Percentiles rank a stretch among this genome's conserved stretches.
phyloP scores from a whole-genome alignment of 1,284 basidiomycete genomes.

The Leccinum fallax region DNA sequence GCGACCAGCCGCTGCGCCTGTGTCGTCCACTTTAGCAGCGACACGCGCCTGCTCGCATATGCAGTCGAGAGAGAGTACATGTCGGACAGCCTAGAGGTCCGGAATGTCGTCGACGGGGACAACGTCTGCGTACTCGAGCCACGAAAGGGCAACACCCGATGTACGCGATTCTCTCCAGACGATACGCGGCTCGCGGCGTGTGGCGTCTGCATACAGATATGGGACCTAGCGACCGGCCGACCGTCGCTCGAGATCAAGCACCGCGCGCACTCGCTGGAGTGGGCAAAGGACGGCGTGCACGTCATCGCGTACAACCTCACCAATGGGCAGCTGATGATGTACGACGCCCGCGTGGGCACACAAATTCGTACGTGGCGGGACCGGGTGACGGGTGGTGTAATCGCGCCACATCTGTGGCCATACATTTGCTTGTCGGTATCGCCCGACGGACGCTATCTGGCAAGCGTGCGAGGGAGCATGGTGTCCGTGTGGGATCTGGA shows the following conservation, averaged over 20 bases:
- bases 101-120: constrained; percentile 13
- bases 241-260: constrained; percentile 31
- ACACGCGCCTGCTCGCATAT: constrained; percentile 24
- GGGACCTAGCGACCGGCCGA: constrained; percentile 21
- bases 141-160: constrained; percentile 28
- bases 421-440: constrained; percentile 31
- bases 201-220: constrained; percentile 28
- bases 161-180: constrained; percentile 32
- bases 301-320: constrained; percentile 27
- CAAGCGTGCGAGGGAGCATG: constrained; percentile 25
- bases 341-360: constrained; percentile 21
- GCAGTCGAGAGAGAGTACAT: constrained; percentile 31
- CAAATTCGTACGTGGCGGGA: constrained; percentile 30
- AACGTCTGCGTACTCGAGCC: constrained; percentile 25
- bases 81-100: constrained; percentile 29
- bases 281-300: constrained; percentile 26
- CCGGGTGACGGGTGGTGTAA: not conserved
- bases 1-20: constrained; percentile 25
- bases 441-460: constrained; percentile 18
- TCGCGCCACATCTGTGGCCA: constrained; percentile 21
- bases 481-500: constrained; percentile 25
- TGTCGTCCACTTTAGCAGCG: constrained; percentile 28
- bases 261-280: constrained; percentile 28
- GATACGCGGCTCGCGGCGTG: constrained; percentile 27
- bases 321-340: constrained; percentile 30